phyloP scores from a whole-genome alignment of 495 filamentous ascomycete species.

The Penicillium verhagenii region DNA sequence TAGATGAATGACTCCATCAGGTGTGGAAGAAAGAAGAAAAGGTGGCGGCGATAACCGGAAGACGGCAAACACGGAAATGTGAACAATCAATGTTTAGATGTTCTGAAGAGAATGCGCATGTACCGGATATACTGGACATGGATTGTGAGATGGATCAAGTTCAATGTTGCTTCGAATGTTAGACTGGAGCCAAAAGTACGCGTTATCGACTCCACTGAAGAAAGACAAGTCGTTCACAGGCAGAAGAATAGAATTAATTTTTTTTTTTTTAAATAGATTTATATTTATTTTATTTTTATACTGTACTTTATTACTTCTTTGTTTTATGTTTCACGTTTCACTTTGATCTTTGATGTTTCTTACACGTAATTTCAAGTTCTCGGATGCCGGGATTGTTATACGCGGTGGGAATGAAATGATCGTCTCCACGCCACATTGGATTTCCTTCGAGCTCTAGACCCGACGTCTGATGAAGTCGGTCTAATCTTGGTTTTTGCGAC shows the following conservation, averaged over 20 bases:
- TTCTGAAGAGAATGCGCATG: too few relatives aligned
- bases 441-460: slow-evolving; percentile 7
- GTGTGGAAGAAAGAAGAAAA: not conserved
- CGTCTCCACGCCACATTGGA: slow-evolving; percentile 6
- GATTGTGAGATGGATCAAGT: too few relatives aligned
- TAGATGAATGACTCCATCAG: slow-evolving; percentile 3
- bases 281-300: not conserved
- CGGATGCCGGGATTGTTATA: slow-evolving; percentile 3
- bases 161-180: too few relatives aligned
- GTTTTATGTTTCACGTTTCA: not conserved
- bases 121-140: too few relatives aligned
- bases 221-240: slow-evolving; percentile 7
- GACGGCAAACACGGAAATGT: slow-evolving; percentile 20
- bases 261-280: not conserved
- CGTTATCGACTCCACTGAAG: slow-evolving; percentile 21
- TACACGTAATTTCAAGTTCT: too few relatives aligned
- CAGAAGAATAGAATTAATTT: slow-evolving; percentile 8
- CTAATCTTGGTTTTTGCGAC: slow-evolving; percentile 3
- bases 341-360: too few relatives aligned
- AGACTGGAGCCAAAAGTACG: too few relatives aligned
- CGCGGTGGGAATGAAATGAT: slow-evolving; percentile 6
- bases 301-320: not conserved
- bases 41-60: slow-evolving; percentile 25
- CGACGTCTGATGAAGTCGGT: not conserved
- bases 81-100: slow-evolving; percentile 4